Base-by-base conservation (phyloP, 2,329 filamentous ascomycete genomes). In the Phialemonium atrogriseum region DNA sequence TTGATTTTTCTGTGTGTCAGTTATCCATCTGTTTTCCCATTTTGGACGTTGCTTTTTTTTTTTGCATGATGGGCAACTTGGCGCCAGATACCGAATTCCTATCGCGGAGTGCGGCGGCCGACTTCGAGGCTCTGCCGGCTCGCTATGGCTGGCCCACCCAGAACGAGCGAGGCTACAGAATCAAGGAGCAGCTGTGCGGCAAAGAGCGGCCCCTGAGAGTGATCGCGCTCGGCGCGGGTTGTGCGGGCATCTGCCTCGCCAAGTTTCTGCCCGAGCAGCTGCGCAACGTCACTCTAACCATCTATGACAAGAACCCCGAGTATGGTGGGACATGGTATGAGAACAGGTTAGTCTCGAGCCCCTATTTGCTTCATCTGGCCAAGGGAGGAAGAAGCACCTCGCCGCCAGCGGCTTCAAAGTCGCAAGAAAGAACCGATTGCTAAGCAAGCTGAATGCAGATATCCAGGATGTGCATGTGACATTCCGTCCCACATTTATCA, bases 271-370 rank as follows among this genome's bases (percentile, higher is more conserved):
- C 4, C 4, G 24, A 28, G 11, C 17, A 30, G 4, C 15, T 37
- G 16, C 14, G 14, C 7, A 27, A 38, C n/a, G 13, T 31, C 7
- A 24, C 32, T 14, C 31, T 48, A 4, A 41, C 45, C 15, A 44
- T 40, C 32, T 52, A 51, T 35, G 49, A 52, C 15, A 50, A 50
- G 42, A 51, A 51, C 30, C 20, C 35, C 4, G 35, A 41, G 10
- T 30, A 46, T 9, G 45, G 43, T 5, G 51, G 50, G 13, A 43
- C 44, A 8, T 49, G 46, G 46, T 37, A 41, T n/a, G 45, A 48
- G 27, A 47, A 48, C 16, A 35, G 16, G 30, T 27, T 20, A 13
- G 23, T 24, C 27, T 23, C 17, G n/a, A 3, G 10, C 15, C 21
- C 21, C 8, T 8, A 8, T 23, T 9, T 30, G 28, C 18, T 15